Base-by-base conservation (phyloP, 345 rosid genomes). In the Boechera divaricarpa region DNA sequence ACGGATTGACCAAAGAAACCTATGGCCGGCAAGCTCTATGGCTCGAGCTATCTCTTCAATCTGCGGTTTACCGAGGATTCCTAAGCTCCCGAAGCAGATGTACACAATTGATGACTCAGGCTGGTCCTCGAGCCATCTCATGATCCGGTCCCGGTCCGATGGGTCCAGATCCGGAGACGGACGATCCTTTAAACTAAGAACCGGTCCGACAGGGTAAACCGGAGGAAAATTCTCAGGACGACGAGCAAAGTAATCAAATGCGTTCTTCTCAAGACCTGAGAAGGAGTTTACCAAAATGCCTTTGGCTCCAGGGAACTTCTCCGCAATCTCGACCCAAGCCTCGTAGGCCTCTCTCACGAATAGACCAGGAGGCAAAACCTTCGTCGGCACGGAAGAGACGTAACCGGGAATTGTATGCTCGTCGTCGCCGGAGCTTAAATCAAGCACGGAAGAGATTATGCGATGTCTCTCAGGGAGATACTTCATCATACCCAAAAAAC, bases 1-100 rank as follows among this genome's bases (percentile, higher is more conserved):
- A 1, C 70, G 72, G 9, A 76, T n/a, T 2, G 83, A 76, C 83
- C 85, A 82, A 11, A 79, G 51, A 35, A 84, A 84, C 48, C 62
- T 79, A 6, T 57, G 71, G 6, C 86, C 85, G 16, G 80, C 16
- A 4, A 36, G 79, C 59, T 82, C 86, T 4, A 88, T 39, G 2
- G 85, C 92, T 12, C 55, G 61, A 5, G 88, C 87, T 7, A 84
- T 82, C 76, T 87, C 87, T 32, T 77, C 76, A 10, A 82, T 76
- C 73, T 88, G 90, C 2, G 58, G 21, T 4, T 6, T 69, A 3
- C 32, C 75, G 58, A 58, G 79, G 21, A 70, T 80, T 35, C 87
- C 89, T 0, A 72, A 18, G 77, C 87, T 84, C 24, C 88, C 90
- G 55, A 84, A 87, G 63, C 88, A 87, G 31, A 89, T 67, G 73